These are phyloP conservation scores for Candida pini DNA, from an alignment of 805 yeast genomes.

Conservation along the genomic window DNA sequence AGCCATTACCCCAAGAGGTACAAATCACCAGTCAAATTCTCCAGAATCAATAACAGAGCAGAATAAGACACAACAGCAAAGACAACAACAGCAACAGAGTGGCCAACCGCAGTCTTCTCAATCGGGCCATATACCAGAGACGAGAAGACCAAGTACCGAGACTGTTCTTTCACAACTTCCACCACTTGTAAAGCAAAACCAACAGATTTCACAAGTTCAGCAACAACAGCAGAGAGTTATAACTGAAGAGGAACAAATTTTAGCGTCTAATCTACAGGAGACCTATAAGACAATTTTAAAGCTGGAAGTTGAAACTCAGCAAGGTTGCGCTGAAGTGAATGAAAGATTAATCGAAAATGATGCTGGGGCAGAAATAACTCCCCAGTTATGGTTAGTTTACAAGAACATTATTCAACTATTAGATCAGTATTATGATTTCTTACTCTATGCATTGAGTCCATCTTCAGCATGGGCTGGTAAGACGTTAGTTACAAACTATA, in stretches of 20 bases:
- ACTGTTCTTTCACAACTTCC: constrained; percentile 21
- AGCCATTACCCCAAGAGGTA: constrained; percentile 10
- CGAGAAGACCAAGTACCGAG: constrained; percentile 23
- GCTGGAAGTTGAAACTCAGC: constrained; percentile 64
- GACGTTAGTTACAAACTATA: constrained; percentile 69
- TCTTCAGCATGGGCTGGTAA: constrained; percentile 65
- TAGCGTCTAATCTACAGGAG: constrained; percentile 68
- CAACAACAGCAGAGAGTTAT: constrained; percentile 22
- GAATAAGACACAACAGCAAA: constrained; percentile 5
- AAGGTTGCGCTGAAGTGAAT: constrained; percentile 57
- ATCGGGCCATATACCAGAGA: too few relatives aligned
- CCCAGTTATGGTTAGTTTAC: constrained; percentile 68
- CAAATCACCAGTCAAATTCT: constrained; percentile 14
- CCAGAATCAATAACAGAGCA: constrained; percentile 20
- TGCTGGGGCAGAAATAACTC: constrained; percentile 45
- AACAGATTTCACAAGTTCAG: constrained; percentile 7
- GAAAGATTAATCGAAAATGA: constrained; percentile 41
- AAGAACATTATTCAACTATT: constrained; percentile 59
- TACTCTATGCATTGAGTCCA: constrained; percentile 66
- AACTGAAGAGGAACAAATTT: constrained; percentile 55
- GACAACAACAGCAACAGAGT: constrained; percentile 5
- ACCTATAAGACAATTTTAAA: constrained; percentile 66
- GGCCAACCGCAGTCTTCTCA: not conserved
- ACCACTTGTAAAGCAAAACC: constrained; percentile 8
- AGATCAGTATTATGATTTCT: constrained; percentile 67